Conservation (phyloP, 352 stramenopile genomes). For the Pelagophyceae sp. region DNA sequence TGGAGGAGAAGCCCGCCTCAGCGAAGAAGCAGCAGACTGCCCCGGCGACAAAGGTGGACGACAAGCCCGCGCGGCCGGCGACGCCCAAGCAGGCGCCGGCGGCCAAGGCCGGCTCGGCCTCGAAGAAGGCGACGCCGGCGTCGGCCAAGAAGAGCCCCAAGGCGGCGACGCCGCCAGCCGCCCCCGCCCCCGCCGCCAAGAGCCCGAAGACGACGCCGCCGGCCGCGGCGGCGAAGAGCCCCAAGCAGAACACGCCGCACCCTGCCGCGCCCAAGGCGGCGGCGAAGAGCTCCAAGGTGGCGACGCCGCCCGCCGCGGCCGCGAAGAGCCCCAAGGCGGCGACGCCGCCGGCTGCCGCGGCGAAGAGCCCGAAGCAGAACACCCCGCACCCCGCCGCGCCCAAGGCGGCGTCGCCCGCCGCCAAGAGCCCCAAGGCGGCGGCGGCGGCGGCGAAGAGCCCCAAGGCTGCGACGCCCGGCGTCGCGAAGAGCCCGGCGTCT, state of each 20-base stretch:
- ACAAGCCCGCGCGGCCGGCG: too few relatives aligned
- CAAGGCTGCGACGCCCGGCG: not conserved
- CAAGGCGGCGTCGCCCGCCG: not conserved
- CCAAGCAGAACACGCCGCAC: not conserved
- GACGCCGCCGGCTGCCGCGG: too few relatives aligned
- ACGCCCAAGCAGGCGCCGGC: not conserved
- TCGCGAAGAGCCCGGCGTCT: not conserved
- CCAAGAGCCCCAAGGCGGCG: not conserved
- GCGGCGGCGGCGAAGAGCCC: not conserved
- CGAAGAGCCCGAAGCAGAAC: not conserved
- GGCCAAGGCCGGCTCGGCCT: not conserved
- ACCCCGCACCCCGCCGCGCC: not conserved
- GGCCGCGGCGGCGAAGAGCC: not conserved
- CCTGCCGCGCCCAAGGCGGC: not conserved
- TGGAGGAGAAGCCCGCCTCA: too few relatives aligned
- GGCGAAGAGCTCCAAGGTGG: not conserved
- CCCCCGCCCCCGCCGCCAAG: not conserved
- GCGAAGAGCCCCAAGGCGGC: not conserved
- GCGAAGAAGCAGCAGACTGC: too few relatives aligned
- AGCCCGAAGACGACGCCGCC: not conserved
- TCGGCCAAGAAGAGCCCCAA: constrained; percentile 5
- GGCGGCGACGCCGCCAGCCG: too few relatives aligned
- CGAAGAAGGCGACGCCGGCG: not conserved
- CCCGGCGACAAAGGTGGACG: too few relatives aligned
- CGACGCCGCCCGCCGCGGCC: not conserved